Percentiles rank a stretch among this genome's conserved stretches.
These are phyloP conservation scores for Microdochium paspali DNA, from an alignment of 2,329 filamentous ascomycete species.

Conservation along the genomic window DNA sequence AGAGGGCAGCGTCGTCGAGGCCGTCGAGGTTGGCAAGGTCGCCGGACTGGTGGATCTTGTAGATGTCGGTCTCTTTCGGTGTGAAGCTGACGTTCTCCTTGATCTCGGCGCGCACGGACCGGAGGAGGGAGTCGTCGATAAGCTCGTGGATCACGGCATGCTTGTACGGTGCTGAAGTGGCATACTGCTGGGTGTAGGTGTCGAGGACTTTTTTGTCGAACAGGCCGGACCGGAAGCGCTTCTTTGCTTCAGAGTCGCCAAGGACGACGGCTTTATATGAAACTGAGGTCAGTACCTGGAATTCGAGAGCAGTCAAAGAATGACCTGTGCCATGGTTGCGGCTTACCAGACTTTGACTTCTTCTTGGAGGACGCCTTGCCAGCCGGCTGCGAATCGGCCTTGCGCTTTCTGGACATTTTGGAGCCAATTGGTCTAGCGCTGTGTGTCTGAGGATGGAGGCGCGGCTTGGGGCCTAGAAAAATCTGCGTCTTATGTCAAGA, in stretches of 20 bases:
- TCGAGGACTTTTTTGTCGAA: conserved; percentile 51
- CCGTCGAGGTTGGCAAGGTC: conserved; percentile 96
- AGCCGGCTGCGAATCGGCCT: conserved; percentile 37
- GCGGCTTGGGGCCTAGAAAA: too few relatives aligned
- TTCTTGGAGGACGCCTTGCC: conserved; percentile 42
- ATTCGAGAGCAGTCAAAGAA: background rate
- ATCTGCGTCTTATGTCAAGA: background rate
- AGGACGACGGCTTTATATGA: background rate
- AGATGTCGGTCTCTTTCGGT: conserved; percentile 98
- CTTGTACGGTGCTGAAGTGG: conserved; percentile 66
- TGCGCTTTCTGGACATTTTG: conserved; percentile 52
- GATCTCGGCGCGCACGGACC: conserved; percentile 81
- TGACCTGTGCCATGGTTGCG: background rate
- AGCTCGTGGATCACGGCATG: conserved; percentile 82
- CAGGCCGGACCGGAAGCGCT: conserved; percentile 56
- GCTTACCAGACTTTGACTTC: conserved; percentile 20
- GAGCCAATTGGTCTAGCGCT: background rate
- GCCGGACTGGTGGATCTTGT: conserved; percentile 98
- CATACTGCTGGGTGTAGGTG: conserved; percentile 53
- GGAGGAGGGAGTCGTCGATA: conserved; percentile 73
- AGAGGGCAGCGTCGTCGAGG: conserved; percentile 74
- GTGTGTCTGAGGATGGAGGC: background rate
- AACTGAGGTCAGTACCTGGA: background rate
- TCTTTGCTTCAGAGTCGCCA: conserved; percentile 35
- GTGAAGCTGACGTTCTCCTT: conserved; percentile 88